Evolutionary conservation across 2,329 filamentous ascomycete genomes (phyloP).

Genomic region (Diaporthe sp.): DNA sequence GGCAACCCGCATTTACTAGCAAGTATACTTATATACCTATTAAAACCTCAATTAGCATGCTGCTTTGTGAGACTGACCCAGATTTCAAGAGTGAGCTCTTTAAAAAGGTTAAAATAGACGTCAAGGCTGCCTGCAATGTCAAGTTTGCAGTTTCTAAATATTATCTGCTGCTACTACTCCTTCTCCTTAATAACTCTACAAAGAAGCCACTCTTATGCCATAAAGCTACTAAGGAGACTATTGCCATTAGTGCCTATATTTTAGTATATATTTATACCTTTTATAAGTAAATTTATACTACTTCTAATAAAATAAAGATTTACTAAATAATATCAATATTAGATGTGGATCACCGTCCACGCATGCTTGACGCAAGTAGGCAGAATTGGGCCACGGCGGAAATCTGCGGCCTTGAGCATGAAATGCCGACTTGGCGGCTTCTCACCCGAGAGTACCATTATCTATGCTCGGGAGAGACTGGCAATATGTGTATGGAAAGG

Average conservation of each 20-base stretch:
- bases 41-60: conserved; percentile 6
- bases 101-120: not conserved
- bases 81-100: conserved; percentile 6
- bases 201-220: conserved; percentile 4
- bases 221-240: not conserved
- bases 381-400: too few species aligned
- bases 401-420: too few species aligned
- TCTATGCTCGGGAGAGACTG: too few species aligned
- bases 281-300: conserved; percentile 8
- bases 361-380: too few species aligned
- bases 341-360: too few species aligned
- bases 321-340: too few species aligned
- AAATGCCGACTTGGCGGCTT: too few species aligned
- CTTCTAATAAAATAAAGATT: too few species aligned
- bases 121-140: not conserved
- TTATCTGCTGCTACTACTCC: conserved; percentile 3
- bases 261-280: not conserved
- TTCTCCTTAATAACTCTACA: not conserved
- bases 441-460: too few species aligned
- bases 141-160: not conserved
- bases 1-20: too few species aligned
- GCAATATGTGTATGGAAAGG: too few species aligned
- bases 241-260: not conserved
- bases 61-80: conserved; percentile 1
- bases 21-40: too few species aligned